These are phyloP conservation scores for Jackrogersella minutella DNA, from an alignment of 495 filamentous ascomycete genomes.

Conservation along the genomic window DNA sequence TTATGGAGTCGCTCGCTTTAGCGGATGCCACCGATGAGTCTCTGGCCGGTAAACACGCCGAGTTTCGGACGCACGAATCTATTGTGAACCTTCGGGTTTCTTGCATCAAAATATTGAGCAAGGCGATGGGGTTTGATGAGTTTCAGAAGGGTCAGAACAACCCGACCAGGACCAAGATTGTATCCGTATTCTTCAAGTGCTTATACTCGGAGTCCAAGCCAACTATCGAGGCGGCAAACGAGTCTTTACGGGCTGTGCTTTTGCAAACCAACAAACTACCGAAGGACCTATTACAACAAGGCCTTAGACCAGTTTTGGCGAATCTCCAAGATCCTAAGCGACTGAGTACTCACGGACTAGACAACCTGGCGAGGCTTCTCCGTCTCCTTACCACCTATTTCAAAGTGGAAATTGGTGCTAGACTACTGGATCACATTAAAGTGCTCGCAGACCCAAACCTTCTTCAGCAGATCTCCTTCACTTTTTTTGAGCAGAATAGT, in stretches of 20 bases:
- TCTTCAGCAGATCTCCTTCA: slow-evolving; percentile 91
- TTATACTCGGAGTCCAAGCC: slow-evolving; percentile 90
- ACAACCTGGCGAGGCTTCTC: slow-evolving; percentile 87
- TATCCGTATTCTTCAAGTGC: slow-evolving; percentile 96
- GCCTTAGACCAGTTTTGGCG: slow-evolving; percentile 91
- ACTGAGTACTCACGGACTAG: slow-evolving; percentile 85
- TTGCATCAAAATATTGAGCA: slow-evolving; percentile 90
- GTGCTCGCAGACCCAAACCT: slow-evolving; percentile 80
- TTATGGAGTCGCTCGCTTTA: slow-evolving; percentile 90
- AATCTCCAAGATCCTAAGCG: slow-evolving; percentile 94
- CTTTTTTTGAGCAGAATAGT: slow-evolving; percentile 86
- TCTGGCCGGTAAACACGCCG: slow-evolving; percentile 80
- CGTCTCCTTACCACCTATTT: slow-evolving; percentile 96
- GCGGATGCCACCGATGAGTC: slow-evolving; percentile 94
- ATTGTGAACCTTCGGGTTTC: slow-evolving; percentile 93
- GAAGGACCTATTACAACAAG: slow-evolving; percentile 93
- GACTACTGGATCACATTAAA: slow-evolving; percentile 91
- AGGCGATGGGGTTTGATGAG: slow-evolving; percentile 90
- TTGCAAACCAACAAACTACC: slow-evolving; percentile 89
- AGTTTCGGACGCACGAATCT: slow-evolving; percentile 88
- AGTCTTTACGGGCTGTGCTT: slow-evolving; percentile 83
- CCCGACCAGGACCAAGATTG: slow-evolving; percentile 81
- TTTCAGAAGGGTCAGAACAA: slow-evolving; percentile 73
- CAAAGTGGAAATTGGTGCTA: slow-evolving; percentile 95
- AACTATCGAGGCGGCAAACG: slow-evolving; percentile 93